Conservation (phyloP, 2,329 filamentous ascomycete genomes). For the Monosporascus sp. region DNA sequence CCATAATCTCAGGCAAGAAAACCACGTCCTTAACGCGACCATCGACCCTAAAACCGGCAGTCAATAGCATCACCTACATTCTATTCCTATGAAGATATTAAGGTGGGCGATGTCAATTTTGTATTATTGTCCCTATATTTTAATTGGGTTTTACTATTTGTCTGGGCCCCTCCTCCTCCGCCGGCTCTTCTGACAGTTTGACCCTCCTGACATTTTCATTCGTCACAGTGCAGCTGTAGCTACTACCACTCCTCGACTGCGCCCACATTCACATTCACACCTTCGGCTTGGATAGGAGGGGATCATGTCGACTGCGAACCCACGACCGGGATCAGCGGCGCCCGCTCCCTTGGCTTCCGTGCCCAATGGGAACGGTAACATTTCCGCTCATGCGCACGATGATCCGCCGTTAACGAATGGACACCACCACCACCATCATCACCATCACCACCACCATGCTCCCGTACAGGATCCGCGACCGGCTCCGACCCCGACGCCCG, state of each 20-base stretch:
- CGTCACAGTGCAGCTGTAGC: background rate
- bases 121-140: background rate
- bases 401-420: constrained; percentile 29
- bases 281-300: background rate
- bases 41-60: too few species aligned
- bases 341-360: constrained; percentile 25
- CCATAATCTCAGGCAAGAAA: too few species aligned
- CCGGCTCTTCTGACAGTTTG: too few species aligned
- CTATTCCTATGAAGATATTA: background rate
- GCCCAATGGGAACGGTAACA: constrained; percentile 27
- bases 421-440: constrained; percentile 22
- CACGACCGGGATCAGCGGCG: constrained; percentile 26
- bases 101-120: background rate
- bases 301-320: constrained; percentile 32
- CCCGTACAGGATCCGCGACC: constrained; percentile 35
- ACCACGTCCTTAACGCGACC: too few species aligned
- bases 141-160: too few species aligned
- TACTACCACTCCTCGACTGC: background rate
- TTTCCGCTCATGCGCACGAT: constrained; percentile 29
- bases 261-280: background rate
- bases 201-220: background rate
- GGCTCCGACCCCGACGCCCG: constrained; percentile 38
- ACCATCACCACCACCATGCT: constrained; percentile 32
- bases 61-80: background rate
- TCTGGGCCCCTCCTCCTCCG: too few species aligned